Percentiles rank a stretch among this genome's conserved stretches.
Evolutionary conservation across 148 eudicot species (phyloP).

Genomic region (Camellia japonica): DNA sequence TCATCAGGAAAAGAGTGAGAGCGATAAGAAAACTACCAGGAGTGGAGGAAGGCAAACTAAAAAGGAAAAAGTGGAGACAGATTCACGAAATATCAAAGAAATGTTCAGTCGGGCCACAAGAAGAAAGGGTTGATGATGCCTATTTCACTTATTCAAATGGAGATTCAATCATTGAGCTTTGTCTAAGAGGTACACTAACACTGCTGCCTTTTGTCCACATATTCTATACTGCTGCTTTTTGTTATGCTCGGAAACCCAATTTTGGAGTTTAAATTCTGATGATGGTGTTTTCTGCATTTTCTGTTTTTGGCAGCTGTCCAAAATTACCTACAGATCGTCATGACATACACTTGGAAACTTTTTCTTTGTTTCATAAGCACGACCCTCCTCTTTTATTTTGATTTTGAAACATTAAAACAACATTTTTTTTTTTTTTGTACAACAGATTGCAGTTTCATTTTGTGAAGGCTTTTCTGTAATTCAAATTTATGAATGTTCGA

Average conservation of each 20-base stretch:
- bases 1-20: constrained; percentile 46
- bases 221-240: not conserved
- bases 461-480: not conserved
- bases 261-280: not conserved
- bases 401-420: not conserved
- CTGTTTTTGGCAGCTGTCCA: too few relatives aligned
- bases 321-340: too few relatives aligned
- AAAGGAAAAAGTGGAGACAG: constrained; percentile 72
- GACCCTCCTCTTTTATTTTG: too few relatives aligned
- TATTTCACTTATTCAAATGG: not conserved
- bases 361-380: too few relatives aligned
- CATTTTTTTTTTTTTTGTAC: not conserved
- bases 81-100: constrained; percentile 76
- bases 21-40: constrained; percentile 54
- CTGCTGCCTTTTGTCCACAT: not conserved
- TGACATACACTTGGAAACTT: too few relatives aligned
- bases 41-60: constrained; percentile 53
- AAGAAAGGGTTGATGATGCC: constrained; percentile 39
- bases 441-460: not conserved
- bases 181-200: not conserved
- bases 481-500: not conserved
- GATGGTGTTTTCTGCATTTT: not conserved
- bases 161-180: not conserved
- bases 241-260: not conserved
- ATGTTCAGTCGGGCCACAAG: constrained; percentile 85